phyloP scores from a whole-genome alignment of 805 yeast genomes.

The Starmerella bacillaris region DNA sequence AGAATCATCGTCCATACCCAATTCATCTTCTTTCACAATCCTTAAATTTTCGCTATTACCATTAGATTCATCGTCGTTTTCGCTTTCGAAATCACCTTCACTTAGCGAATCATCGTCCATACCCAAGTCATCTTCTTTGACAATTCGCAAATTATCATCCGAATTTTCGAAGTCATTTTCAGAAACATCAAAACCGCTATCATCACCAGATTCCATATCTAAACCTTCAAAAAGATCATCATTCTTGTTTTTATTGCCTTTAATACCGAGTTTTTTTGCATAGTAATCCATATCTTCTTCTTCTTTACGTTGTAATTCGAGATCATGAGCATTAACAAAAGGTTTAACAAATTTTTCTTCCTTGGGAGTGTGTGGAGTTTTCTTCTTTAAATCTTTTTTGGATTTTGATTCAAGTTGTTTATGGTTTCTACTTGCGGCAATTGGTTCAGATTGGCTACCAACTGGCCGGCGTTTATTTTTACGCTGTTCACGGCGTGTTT shows the following conservation, averaged over 20 bases:
- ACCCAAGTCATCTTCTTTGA: conserved; percentile 7
- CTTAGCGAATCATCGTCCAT: conserved; percentile 12
- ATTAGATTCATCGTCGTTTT: background rate
- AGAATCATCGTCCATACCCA: conserved; percentile 14
- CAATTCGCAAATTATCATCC: conserved; percentile 5
- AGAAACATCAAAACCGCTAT: conserved; percentile 10
- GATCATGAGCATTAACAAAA: conserved; percentile 28
- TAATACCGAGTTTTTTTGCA: conserved; percentile 59
- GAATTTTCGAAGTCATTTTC: conserved; percentile 8
- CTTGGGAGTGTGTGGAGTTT: background rate
- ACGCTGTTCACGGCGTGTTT: conserved; percentile 14
- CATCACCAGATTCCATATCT: conserved; percentile 12
- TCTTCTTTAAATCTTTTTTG: background rate
- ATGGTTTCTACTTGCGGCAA: too few species aligned
- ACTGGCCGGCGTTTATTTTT: conserved; percentile 10
- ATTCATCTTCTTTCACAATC: conserved; percentile 1
- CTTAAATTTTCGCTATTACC: conserved; percentile 5
- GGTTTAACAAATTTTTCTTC: conserved; percentile 17
- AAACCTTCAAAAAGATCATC: conserved; percentile 68
- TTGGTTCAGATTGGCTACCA: too few species aligned
- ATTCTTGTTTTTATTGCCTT: conserved; percentile 46
- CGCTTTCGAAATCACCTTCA: conserved; percentile 16
- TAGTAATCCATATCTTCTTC: conserved; percentile 69
- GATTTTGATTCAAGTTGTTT: background rate
- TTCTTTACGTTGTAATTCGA: conserved; percentile 36